Conservation (phyloP, 2,329 filamentous ascomycete genomes). For the Mariannaea elegans region DNA sequence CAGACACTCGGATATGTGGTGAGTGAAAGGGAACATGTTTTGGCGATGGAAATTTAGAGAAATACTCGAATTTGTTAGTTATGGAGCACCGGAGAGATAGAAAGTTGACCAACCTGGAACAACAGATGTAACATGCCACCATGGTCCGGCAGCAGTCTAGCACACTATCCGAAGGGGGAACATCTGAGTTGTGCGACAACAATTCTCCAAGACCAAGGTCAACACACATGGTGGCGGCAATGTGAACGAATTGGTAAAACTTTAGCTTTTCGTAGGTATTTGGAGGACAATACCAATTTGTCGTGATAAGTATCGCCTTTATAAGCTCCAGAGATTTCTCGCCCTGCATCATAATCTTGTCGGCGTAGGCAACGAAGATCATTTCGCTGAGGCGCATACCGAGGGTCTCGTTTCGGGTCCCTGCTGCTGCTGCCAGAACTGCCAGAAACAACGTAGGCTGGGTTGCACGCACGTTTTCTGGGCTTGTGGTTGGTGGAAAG, state of each 20-base stretch:
- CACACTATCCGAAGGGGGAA: too few relatives aligned
- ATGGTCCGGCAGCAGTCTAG: background rate
- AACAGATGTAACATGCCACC: background rate
- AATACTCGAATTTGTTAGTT: background rate
- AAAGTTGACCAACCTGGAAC: background rate
- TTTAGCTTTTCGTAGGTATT: background rate
- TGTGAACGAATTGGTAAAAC: conserved; percentile 3
- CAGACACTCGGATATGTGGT: background rate
- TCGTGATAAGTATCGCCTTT: background rate
- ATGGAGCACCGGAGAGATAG: background rate
- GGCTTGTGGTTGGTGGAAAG: background rate
- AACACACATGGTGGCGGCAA: background rate
- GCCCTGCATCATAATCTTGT: conserved; percentile 2
- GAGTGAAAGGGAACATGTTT: conserved; percentile 4
- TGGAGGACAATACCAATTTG: conserved; percentile 4
- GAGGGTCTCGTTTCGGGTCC: background rate
- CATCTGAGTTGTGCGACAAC: background rate
- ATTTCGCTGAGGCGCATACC: background rate
- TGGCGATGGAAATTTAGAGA: conserved; percentile 1
- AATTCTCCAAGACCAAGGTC: background rate
- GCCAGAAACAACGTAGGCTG: background rate
- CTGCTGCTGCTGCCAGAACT: background rate
- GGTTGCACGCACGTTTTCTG: background rate
- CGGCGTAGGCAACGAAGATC: background rate
- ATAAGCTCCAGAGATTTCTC: conserved; percentile 1